Base-by-base conservation (phyloP, 2,329 filamentous ascomycete genomes). In the Eutypella sp. region DNA sequence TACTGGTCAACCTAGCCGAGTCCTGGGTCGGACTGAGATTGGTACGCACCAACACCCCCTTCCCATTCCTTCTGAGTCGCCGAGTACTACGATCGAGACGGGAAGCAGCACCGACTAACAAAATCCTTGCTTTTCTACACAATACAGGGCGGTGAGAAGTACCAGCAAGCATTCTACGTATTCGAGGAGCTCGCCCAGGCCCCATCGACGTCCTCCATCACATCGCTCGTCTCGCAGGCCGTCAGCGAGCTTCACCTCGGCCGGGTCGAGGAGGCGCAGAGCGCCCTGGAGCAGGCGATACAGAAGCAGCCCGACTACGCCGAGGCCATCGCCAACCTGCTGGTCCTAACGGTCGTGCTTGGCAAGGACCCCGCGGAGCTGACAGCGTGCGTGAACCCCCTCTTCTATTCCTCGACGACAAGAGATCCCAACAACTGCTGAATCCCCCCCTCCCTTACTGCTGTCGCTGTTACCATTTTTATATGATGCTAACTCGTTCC, bases 91-190 rank as follows among this genome's bases (percentile, higher is more conserved):
- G n/a, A n/a, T 19, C 18, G 18, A 24, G n/a, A 15, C 29, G 8
- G 22, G 13, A 6, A 15, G 19, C 33, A 38, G 27, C 18, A 24
- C 16, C 9, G 37, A 19, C 16, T 4, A 5, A 5, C 5, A 15
- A 7, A 33, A 5, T 33, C 4, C 18, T 13, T 10, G 50, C 54
- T 60, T 68, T 53, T 72, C 48, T 23, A 33, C 25, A 27, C n/a
- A n/a, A 6, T 44, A 22, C 50, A 95, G 86, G 92, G 92, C 61
- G 91, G 91, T 56, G 90, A 96, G 57, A 93, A 89, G 66, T 97
- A 97, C 69, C 93, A 97, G 63, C 88, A 93, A 62, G 85, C 92
- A 16, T 97, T 95, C 70, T 97, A 99, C 74, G 92, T 97, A 50
- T 97, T 89, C 61, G 92, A 97, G 69, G 93, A 99, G 68, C 81